Conservation (phyloP, 208 protist genomes). For the Borovskyia barvae region DNA sequence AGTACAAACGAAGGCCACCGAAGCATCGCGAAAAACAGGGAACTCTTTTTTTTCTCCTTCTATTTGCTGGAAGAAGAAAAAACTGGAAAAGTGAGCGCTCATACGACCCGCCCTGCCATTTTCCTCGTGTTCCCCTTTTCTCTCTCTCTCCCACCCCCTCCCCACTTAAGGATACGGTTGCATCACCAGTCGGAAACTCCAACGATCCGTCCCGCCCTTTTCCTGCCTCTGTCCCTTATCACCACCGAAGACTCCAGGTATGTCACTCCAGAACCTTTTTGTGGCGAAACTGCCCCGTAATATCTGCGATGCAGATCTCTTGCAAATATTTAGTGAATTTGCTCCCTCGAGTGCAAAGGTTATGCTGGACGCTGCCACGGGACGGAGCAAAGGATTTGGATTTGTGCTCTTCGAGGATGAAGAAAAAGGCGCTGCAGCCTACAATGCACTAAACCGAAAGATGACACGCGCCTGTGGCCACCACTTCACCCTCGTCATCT, state of each 20-base stretch:
- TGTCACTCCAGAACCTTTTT: constrained; percentile 54
- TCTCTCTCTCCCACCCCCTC: no score
- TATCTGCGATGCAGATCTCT: constrained; percentile 72
- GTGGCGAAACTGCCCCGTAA: constrained; percentile 90
- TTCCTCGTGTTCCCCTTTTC: no score
- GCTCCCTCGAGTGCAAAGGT: constrained; percentile 86
- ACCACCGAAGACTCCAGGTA: neutral
- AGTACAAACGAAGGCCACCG: no score
- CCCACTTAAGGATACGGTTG: no score
- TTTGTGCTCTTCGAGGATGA: constrained; percentile 94
- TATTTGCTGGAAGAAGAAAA: no score
- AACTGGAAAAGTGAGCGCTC: no score
- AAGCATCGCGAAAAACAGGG: no score
- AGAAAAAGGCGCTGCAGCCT: constrained; percentile 75
- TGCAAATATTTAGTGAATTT: constrained; percentile 61
- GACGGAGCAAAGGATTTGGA: constrained; percentile 92
- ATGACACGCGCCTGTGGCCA: constrained; percentile 38
- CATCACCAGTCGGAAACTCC: no score
- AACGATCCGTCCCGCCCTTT: no score
- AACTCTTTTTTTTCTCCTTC: no score
- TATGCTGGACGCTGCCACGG: constrained; percentile 82
- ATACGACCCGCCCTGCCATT: no score
- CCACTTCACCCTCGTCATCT: constrained; percentile 72
- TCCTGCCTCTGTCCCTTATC: neutral
- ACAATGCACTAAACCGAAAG: constrained; percentile 60